These are phyloP conservation scores for Yamadazyma conglobata DNA, from an alignment of 1,139 yeast genomes.

Conservation along the genomic window DNA sequence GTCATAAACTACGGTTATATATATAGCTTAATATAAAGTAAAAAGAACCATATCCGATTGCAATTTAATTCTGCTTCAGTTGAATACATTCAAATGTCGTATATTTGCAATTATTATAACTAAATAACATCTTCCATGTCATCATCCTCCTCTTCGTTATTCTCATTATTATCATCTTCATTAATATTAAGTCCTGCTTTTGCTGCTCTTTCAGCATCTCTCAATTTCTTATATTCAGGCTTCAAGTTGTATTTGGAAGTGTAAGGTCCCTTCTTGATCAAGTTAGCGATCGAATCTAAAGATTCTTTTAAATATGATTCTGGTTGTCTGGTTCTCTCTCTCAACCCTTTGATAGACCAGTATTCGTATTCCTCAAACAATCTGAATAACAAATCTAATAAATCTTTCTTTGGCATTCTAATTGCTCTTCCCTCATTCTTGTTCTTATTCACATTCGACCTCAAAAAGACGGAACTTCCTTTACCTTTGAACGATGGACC, in stretches of 20 bases:
- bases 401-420: slow-evolving; percentile 90
- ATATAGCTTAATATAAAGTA: slow-evolving; percentile 5
- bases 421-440: slow-evolving; percentile 82
- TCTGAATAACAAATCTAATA: slow-evolving; percentile 81
- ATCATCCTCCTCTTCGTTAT: slow-evolving; percentile 44
- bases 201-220: slow-evolving; percentile 74
- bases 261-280: slow-evolving; percentile 94
- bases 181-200: slow-evolving; percentile 44
- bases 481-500: slow-evolving; percentile 77
- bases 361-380: slow-evolving; percentile 93
- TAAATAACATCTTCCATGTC: slow-evolving; percentile 42
- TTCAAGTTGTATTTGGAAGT: slow-evolving; percentile 87
- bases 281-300: slow-evolving; percentile 81
- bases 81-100: too few relatives aligned
- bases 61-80: background rate
- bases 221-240: slow-evolving; percentile 81
- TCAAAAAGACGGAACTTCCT: slow-evolving; percentile 59
- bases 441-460: slow-evolving; percentile 29
- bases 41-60: background rate
- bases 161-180: slow-evolving; percentile 44
- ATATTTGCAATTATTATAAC: slow-evolving; percentile 3
- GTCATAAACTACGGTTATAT: too few relatives aligned
- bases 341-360: slow-evolving; percentile 92
- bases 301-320: slow-evolving; percentile 90
- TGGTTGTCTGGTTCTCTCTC: slow-evolving; percentile 94